A percentile compares a stretch with the other conserved stretches of the same genome.
These are phyloP conservation scores for Penicillium paradoxum DNA, from an alignment of 495 filamentous ascomycete species.

Conservation along the genomic window DNA sequence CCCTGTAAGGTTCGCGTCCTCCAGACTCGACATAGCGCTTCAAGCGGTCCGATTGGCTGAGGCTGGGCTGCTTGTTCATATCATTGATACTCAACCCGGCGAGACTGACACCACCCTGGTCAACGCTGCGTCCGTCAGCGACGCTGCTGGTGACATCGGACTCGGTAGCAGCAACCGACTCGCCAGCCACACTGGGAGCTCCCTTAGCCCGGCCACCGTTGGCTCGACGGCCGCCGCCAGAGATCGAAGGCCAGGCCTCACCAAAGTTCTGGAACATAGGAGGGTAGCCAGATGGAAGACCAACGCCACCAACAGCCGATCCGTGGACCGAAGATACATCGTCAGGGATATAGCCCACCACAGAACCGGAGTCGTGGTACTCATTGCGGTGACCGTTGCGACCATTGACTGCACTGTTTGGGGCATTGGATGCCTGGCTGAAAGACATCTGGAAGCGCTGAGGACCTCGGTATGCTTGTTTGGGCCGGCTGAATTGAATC, in stretches of 20 bases:
- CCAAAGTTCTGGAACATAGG: slow-evolving; percentile 93
- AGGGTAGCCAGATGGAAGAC: slow-evolving; percentile 75
- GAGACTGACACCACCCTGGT: slow-evolving; percentile 82
- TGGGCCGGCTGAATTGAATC: slow-evolving; percentile 91
- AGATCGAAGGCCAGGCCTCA: slow-evolving; percentile 81
- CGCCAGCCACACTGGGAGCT: slow-evolving; percentile 76
- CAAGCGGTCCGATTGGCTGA: slow-evolving; percentile 80
- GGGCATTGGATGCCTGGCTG: slow-evolving; percentile 56
- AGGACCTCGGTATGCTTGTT: slow-evolving; percentile 85
- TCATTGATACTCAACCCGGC: slow-evolving; percentile 75
- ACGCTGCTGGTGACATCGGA: slow-evolving; percentile 69
- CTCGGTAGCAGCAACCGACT: slow-evolving; percentile 85
- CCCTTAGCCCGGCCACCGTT: slow-evolving; percentile 60
- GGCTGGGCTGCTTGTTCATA: slow-evolving; percentile 66
- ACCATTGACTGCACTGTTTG: slow-evolving; percentile 45
- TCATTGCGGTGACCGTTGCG: slow-evolving; percentile 58
- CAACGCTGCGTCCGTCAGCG: slow-evolving; percentile 66
- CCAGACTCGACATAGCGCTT: slow-evolving; percentile 85
- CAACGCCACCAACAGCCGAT: slow-evolving; percentile 79
- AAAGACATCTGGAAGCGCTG: slow-evolving; percentile 85
- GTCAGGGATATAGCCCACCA: slow-evolving; percentile 91
- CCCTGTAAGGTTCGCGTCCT: slow-evolving; percentile 48
- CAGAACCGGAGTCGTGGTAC: slow-evolving; percentile 78
- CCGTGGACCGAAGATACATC: slow-evolving; percentile 96
- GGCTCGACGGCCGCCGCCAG: slow-evolving; percentile 53